phyloP scores from a whole-genome alignment of 1,139 yeast genomes.

The Saccharomyces pastorianus region DNA sequence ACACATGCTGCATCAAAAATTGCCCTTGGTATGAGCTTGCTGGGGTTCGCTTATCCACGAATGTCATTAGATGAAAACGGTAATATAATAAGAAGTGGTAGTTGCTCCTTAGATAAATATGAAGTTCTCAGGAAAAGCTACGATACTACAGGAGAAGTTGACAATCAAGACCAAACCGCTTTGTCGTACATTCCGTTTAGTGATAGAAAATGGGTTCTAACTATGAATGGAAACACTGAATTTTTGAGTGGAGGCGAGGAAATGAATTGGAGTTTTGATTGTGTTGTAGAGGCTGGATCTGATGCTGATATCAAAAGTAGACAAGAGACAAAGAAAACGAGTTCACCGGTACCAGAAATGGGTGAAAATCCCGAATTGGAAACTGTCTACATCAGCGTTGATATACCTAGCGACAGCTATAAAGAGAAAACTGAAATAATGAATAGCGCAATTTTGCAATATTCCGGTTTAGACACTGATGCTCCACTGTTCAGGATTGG shows the following conservation, averaged over 20 bases:
- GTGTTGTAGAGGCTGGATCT: constrained; percentile 61
- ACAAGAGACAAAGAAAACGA: constrained; percentile 3
- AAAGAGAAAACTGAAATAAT: constrained; percentile 23
- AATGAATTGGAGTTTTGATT: constrained; percentile 72
- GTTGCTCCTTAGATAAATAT: constrained; percentile 53
- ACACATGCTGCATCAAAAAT: constrained; percentile 84
- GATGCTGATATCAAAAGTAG: constrained; percentile 56
- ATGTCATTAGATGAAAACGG: constrained; percentile 45
- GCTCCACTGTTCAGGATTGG: constrained; percentile 50
- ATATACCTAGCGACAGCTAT: constrained; percentile 34
- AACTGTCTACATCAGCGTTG: constrained; percentile 39
- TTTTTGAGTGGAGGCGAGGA: constrained; percentile 71
- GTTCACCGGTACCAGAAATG: background rate
- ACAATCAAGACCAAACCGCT: background rate
- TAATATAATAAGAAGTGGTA: constrained; percentile 43
- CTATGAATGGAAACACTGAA: constrained; percentile 58
- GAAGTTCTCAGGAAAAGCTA: constrained; percentile 37
- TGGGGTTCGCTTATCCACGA: constrained; percentile 41
- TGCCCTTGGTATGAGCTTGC: constrained; percentile 62
- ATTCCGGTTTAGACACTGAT: constrained; percentile 45
- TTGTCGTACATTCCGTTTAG: constrained; percentile 12
- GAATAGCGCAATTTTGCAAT: constrained; percentile 38
- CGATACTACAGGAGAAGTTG: constrained; percentile 25
- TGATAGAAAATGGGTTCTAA: constrained; percentile 42
- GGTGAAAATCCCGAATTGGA: constrained; percentile 12